Conservation (phyloP, 768 basidiomycete species). For the Mycena leptocephala region DNA sequence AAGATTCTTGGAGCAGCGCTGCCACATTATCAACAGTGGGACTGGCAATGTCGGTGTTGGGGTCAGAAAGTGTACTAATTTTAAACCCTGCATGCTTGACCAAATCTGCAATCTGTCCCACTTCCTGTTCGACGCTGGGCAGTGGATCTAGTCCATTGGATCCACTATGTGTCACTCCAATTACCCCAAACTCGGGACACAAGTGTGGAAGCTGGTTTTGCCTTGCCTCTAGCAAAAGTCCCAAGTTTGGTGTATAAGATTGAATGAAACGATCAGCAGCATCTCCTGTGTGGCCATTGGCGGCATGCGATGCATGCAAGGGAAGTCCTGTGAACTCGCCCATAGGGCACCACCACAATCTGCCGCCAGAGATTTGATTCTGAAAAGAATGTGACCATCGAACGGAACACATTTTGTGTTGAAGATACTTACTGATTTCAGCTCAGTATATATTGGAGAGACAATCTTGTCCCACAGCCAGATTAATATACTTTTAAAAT, state of each 20-base stretch:
- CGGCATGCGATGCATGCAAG: neutral
- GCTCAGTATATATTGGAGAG: no score
- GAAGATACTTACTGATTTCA: neutral
- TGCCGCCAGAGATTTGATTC: no score
- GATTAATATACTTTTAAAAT: no score
- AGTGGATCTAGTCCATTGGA: neutral
- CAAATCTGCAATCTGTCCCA: neutral
- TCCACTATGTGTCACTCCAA: neutral
- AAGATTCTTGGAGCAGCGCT: neutral
- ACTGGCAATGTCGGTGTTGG: no score
- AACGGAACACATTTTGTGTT: no score
- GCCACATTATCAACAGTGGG: neutral
- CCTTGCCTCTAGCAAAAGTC: neutral
- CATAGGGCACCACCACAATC: neutral
- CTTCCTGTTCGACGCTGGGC: neutral
- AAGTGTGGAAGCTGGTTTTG: neutral
- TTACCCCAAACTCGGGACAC: neutral
- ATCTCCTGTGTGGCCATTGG: neutral
- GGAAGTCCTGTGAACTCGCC: neutral
- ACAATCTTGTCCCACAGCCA: no score
- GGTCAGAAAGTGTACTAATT: no score
- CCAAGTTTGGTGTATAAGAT: neutral
- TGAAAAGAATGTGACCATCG: no score
- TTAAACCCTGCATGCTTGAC: no score
- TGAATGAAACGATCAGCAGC: no score